Evolutionary conservation across 352 stramenopile species (phyloP), one percentile per base, ranked within the genome.

Genomic region (Globisporangium yorkense): DNA sequence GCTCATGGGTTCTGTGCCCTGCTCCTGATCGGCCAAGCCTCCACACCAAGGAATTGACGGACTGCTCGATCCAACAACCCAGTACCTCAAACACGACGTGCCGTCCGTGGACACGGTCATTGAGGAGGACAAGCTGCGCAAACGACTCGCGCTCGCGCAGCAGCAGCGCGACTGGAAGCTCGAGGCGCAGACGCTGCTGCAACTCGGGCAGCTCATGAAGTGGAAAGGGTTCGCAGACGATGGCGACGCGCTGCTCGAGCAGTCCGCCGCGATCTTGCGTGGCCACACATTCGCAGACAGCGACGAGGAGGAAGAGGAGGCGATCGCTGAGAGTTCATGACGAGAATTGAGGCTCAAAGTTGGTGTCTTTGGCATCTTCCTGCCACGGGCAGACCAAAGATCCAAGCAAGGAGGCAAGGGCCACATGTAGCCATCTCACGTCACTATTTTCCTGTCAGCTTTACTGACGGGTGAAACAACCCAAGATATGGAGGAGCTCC

Each of bases 121-220:
- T 20, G 82, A 92, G 56, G 71, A 89, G 66, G 78, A 86, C 52
- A 92, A 87, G 49, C 48, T 92, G 24, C 54, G 65, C 5, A 87
- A 84, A 53, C 82, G 76, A 33, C 69, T 92, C 21, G 40, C 56
- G 4, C 37, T 69, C 24, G 82, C 82, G 2, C 69, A 66, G 10
- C 57, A 77, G 35, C 59, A 54, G n/a, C 46, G 57, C 0, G 63
- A 88, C 52, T 89, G 80, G 82, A 89, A 90, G 53, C 49, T 68
- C 13, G 77, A 92, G 52, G 76, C 82, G 16, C 69, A 88, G 35
- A 54, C 68, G 4, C 62, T 92, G 12, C 68, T 88, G 67, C 73
- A 88, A 48, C 67, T 92, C 1, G 82, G 82, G 2, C 80, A 92
- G 55, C 55, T 92, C 18, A 86, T 88, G 70, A 89, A 89, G 45